Evolutionary conservation across 2,329 filamentous ascomycete species (phyloP).

Genomic region (Verruconis gallopava): DNA sequence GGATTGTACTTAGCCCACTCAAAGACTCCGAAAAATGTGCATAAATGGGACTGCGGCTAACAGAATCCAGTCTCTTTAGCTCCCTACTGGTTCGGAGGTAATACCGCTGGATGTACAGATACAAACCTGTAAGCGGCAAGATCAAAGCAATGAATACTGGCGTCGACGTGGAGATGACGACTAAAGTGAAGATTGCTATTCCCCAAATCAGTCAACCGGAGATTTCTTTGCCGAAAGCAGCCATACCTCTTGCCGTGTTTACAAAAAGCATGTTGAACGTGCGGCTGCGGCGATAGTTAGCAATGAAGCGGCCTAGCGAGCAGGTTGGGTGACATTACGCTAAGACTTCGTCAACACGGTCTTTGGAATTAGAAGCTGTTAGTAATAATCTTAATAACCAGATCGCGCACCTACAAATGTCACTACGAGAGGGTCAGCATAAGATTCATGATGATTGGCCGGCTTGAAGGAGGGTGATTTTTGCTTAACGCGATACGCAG

Average conservation of each 20-base stretch:
- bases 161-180: slow-evolving; percentile 69
- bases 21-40: slow-evolving; percentile 97
- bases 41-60: slow-evolving; percentile 91
- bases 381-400: slow-evolving; percentile 54
- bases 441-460: too few relatives aligned
- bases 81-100: slow-evolving; percentile 93
- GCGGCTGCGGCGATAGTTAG: slow-evolving; percentile 32
- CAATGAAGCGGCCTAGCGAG: background rate
- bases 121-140: slow-evolving; percentile 65
- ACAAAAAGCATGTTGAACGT: slow-evolving; percentile 83
- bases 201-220: slow-evolving; percentile 15
- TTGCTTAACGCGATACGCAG: too few relatives aligned
- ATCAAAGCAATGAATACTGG: slow-evolving; percentile 73
- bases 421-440: slow-evolving; percentile 5
- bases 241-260: slow-evolving; percentile 36
- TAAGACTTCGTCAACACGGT: slow-evolving; percentile 80
- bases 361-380: too few relatives aligned
- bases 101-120: slow-evolving; percentile 91
- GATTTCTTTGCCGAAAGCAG: slow-evolving; percentile 10
- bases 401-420: slow-evolving; percentile 5
- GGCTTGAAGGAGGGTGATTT: too few relatives aligned
- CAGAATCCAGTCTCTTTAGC: slow-evolving; percentile 87
- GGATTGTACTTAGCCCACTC: slow-evolving; percentile 86
- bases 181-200: slow-evolving; percentile 60
- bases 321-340: too few relatives aligned